Evolutionary conservation across 345 rosid species (phyloP), one percentile per base, ranked within the genome.

Genomic region (Linum lewisii): DNA sequence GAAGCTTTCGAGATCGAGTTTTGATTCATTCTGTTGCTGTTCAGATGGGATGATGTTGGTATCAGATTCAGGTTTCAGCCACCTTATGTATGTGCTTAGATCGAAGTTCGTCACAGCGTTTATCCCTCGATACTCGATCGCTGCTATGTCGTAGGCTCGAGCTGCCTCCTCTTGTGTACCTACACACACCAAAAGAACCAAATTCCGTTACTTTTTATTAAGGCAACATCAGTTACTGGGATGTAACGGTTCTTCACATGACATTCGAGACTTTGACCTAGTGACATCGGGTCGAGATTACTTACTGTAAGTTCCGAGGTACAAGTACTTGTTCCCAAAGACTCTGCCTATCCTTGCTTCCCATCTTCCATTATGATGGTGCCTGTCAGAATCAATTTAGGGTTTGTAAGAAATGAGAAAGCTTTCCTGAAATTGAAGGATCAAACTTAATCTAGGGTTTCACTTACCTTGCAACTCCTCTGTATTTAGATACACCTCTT

Each of bases 311-410:
- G 84, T 83, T 29, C 89, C 87, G 22, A 86, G 87, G 60, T 86
- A 83, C 50, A 86, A 77, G 61, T 86, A 86, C 57, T 86, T 83
- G 69, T 81, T 86, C 51, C 94, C 90, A 54, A 83, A 83, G 7
- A 86, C 90, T 62, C 94, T 78, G 22, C 94, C 90, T 24, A 86
- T 86, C 68, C 90, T 67, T 63, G 87, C 90, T 47, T 86, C 94
- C 94, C 94, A 86, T 69, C 94, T 77, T 34, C 94, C 90, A 72
- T 86, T 82, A 25, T 86, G 94, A 51, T 86, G 86, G 66, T 84
- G 90, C 74, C 86, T 84, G 75, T 62, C 51, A 24, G 24, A 21
- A n/a, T 47, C 24, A 55, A 14, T 29, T 29, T 29, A 29, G 34
- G 34, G 34, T 29, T 29, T 29, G 34, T 29, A 5, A 29, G 34